Base-by-base conservation (phyloP, 2,329 filamentous ascomycete genomes). In the Pseudogymnoascus sp. region DNA sequence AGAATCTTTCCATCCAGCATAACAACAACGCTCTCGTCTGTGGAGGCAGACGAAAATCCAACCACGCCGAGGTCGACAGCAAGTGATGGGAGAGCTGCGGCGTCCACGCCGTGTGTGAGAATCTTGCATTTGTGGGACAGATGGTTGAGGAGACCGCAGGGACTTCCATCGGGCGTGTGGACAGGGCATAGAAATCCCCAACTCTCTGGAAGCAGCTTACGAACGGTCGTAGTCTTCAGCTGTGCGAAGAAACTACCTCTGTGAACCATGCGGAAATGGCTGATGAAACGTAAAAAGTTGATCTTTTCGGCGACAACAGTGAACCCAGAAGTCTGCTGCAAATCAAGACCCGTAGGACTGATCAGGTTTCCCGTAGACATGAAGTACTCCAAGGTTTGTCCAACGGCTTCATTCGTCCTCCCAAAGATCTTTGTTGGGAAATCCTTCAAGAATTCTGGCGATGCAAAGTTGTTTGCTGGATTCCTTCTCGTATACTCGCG, bases 181-280 rank as follows among this genome's bases (percentile, higher is more conserved):
- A 97, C 93, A 16, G 94, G 94, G 72, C 94, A 99, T 68, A 99
- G 80, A 78, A 97, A 99, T 6, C 94, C 94, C 94, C 94, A 99
- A 69, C 92, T 96, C 73, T 99, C 94, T 1, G 94, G 94, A 19
- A 97, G 78, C 69, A 99, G 80, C 75, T 97, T 99, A 78, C 94
- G 86, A 60, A 99, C 94, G 0, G 94, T 94, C 0, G 94, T 99
- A 0, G 94, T 99, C 78, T 97, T 97, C 67, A 99, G 78, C 74
- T 97, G 91, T 3, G 94, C 94, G 74, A 99, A 99, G 83, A 99
- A 99, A 73, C 91, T 94, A 80, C 94, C 94, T 86, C 94, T 87
- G 78, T 99, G 94, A 63, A 99, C 91, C 92, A 97, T 97, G 68
- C 94, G 89, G 83, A 99, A 99, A 76, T 99, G 94, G 75, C 91